Evolutionary conservation across 2,329 filamentous ascomycete species (phyloP).

Genomic region (Alternaria postmessia): DNA sequence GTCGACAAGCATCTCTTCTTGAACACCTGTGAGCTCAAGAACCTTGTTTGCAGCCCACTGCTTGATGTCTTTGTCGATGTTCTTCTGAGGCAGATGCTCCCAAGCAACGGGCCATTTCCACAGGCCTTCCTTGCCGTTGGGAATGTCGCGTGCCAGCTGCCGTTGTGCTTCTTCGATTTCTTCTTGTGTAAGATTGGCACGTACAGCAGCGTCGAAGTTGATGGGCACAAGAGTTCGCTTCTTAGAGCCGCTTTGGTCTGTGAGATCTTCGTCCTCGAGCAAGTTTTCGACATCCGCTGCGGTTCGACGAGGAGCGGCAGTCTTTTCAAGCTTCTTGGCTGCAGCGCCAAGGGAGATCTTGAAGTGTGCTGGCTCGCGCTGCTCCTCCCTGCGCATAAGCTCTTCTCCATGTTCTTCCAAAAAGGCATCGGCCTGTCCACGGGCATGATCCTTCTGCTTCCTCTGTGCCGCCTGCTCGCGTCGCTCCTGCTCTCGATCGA

Average conservation of each 20-base stretch:
- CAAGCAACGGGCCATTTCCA: conserved; percentile 95
- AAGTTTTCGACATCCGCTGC: conserved; percentile 94
- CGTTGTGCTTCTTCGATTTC: conserved; percentile 83
- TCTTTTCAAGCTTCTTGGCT: conserved; percentile 73
- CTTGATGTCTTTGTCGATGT: conserved; percentile 84
- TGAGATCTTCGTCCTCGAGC: conserved; percentile 85
- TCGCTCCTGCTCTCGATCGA: conserved; percentile 80
- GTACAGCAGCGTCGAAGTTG: conserved; percentile 55
- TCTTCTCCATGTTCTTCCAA: conserved; percentile 84
- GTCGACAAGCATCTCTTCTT: conserved; percentile 94
- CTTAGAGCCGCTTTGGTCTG: conserved; percentile 69
- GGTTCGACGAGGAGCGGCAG: conserved; percentile 71
- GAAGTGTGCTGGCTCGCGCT: conserved; percentile 72
- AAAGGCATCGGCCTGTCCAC: conserved; percentile 89
- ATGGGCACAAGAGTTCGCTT: conserved; percentile 72
- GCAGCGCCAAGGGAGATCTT: conserved; percentile 90
- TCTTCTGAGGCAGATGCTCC: conserved; percentile 83
- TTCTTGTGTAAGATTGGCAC: conserved; percentile 74
- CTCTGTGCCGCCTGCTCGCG: conserved; percentile 75
- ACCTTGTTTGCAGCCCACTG: conserved; percentile 99
- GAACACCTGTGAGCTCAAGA: conserved; percentile 92
- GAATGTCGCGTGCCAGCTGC: conserved; percentile 88
- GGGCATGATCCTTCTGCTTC: conserved; percentile 78
- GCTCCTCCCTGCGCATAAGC: conserved; percentile 58
- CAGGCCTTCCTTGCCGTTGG: conserved; percentile 81